Percentiles rank a stretch among this genome's conserved stretches.
Evolutionary conservation across 2,329 filamentous ascomycete species (phyloP).

Genomic region (Scytalidium sp.): DNA sequence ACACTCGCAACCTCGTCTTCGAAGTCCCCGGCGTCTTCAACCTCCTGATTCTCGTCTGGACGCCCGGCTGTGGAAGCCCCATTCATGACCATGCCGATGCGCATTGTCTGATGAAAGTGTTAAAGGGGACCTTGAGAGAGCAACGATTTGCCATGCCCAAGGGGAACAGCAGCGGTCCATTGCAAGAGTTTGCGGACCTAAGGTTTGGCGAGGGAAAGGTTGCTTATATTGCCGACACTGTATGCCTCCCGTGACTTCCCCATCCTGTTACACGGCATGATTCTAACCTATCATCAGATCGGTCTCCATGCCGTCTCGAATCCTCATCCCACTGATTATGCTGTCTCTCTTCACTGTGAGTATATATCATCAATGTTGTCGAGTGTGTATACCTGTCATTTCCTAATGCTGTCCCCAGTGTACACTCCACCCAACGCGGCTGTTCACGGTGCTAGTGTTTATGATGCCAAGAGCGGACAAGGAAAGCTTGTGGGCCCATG

Average conservation of each 20-base stretch:
- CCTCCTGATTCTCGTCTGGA: conserved; percentile 80
- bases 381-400: background rate
- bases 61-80: conserved; percentile 75
- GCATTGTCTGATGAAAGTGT: conserved; percentile 90
- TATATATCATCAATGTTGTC: background rate
- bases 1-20: conserved; percentile 87
- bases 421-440: conserved; percentile 93
- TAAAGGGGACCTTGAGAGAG: conserved; percentile 75
- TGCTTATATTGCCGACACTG: conserved; percentile 84
- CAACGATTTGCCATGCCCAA: conserved; percentile 61
- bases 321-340: conserved; percentile 66
- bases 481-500: conserved; percentile 68
- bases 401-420: conserved; percentile 32
- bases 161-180: conserved; percentile 6
- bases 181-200: conserved; percentile 43
- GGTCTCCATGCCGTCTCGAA: conserved; percentile 85
- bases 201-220: conserved; percentile 70
- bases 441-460: conserved; percentile 76
- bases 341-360: conserved; percentile 72
- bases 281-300: conserved; percentile 38
- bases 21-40: conserved; percentile 72
- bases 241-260: conserved; percentile 3
- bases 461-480: conserved; percentile 72
- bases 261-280: background rate
- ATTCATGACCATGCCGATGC: conserved; percentile 89